Conservation (phyloP, 768 basidiomycete species). For the Tylopilus felleus region DNA sequence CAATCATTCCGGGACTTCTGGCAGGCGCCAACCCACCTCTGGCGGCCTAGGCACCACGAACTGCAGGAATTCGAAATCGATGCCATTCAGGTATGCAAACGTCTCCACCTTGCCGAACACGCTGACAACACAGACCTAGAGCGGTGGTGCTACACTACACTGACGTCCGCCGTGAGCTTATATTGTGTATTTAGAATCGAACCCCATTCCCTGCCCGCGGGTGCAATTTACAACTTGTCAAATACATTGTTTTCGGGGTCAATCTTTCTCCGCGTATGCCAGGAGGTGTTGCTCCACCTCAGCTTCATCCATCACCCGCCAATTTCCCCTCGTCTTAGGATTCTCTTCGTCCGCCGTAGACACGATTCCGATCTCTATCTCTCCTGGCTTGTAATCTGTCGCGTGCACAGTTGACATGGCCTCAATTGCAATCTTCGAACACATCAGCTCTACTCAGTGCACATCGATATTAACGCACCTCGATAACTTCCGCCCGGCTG, state of each 20-base stretch:
- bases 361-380: conserved; percentile 95
- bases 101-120: not conserved
- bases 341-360: conserved; percentile 73
- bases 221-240: not conserved
- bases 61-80: conserved; percentile 61
- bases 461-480: conserved; percentile 51
- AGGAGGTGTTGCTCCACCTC: conserved; percentile 79
- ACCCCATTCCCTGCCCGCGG: not conserved
- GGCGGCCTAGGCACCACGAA: conserved; percentile 47
- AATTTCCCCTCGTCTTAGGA: conserved; percentile 65
- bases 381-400: conserved; percentile 93
- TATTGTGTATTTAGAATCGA: not conserved
- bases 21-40: conserved; percentile 62
- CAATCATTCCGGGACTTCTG: conserved; percentile 50
- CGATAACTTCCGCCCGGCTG: conserved; percentile 77
- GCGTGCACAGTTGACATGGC: conserved; percentile 91
- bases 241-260: conserved; percentile 22
- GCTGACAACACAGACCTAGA: conserved; percentile 34
- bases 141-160: conserved; percentile 61
- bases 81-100: conserved; percentile 53
- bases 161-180: conserved; percentile 16
- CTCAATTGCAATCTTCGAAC: conserved; percentile 82
- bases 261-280: conserved; percentile 90
- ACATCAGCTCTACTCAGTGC: not conserved
- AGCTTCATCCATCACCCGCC: conserved; percentile 73